Evolutionary conservation across 2,329 filamentous ascomycete species (phyloP).

Genomic region (Neofusicoccum kwambonambiense): DNA sequence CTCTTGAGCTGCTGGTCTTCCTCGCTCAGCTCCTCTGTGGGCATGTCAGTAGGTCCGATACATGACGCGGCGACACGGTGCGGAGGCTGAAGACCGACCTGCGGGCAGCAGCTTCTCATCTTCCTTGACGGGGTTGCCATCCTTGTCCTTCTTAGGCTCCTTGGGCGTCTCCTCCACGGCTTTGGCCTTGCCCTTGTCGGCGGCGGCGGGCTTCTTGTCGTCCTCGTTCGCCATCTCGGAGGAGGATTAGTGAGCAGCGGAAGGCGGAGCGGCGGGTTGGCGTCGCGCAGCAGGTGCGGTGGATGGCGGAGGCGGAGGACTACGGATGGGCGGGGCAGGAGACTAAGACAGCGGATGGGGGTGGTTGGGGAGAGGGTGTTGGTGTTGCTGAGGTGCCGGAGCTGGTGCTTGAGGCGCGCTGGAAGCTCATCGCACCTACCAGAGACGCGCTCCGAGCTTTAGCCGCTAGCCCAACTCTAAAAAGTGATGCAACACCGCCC

Average conservation of each 20-base stretch:
- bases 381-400: slow-evolving; percentile 15
- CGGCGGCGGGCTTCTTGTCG: slow-evolving; percentile 76
- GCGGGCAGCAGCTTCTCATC: slow-evolving; percentile 71
- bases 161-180: slow-evolving; percentile 64
- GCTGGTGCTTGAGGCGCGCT: slow-evolving; percentile 19
- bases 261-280: slow-evolving; percentile 21
- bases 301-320: background rate
- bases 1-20: slow-evolving; percentile 98
- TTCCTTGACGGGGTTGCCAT: slow-evolving; percentile 68
- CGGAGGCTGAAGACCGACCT: slow-evolving; percentile 44
- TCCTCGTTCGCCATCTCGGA: slow-evolving; percentile 79
- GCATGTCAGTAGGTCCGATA: background rate
- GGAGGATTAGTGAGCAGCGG: slow-evolving; percentile 29
- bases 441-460: background rate
- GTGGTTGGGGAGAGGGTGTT: slow-evolving; percentile 13
- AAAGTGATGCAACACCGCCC: slow-evolving; percentile 16
- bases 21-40: slow-evolving; percentile 84
- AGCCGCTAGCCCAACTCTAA: background rate
- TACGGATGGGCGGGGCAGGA: background rate
- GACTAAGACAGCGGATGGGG: slow-evolving; percentile 17
- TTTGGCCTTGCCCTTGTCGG: slow-evolving; percentile 97
- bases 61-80: background rate
- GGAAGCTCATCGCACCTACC: slow-evolving; percentile 15
- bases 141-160: slow-evolving; percentile 62
- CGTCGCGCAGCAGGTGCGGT: slow-evolving; percentile 1